phyloP scores from a whole-genome alignment of 306 rosid genomes.

The Clitoria ternatea region DNA sequence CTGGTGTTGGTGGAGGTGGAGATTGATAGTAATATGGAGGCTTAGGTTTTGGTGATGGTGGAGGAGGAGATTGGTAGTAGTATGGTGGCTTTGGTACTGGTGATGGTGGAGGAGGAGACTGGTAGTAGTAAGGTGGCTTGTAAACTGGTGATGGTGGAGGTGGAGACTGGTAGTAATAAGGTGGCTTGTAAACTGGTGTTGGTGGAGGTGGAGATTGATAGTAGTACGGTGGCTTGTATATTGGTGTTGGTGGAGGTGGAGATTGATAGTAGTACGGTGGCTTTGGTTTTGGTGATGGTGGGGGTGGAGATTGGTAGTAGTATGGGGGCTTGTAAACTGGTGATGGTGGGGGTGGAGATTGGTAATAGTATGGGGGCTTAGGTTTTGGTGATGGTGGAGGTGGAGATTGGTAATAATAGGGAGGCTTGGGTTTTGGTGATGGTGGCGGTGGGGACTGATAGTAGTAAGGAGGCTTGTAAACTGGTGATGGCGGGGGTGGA shows the following conservation, averaged over 20 bases:
- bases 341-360: slow-evolving; percentile 40
- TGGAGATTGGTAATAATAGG: slow-evolving; percentile 29
- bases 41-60: neutral
- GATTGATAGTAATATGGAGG: slow-evolving; percentile 15
- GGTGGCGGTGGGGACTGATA: slow-evolving; percentile 50
- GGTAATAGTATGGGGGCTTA: slow-evolving; percentile 28
- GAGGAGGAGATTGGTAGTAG: neutral
- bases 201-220: slow-evolving; percentile 39
- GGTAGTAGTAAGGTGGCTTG: neutral
- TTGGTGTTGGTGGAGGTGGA: slow-evolving; percentile 14
- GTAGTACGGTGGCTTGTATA: slow-evolving; percentile 35
- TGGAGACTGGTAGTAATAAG: slow-evolving; percentile 32
- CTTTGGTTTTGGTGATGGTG: neutral
- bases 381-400: slow-evolving; percentile 29
- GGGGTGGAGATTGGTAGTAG: slow-evolving; percentile 25
- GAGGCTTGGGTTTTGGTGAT: neutral
- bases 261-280: neutral
- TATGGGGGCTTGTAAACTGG: slow-evolving; percentile 3
- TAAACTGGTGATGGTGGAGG: slow-evolving; percentile 34
- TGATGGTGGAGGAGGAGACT: slow-evolving; percentile 39
- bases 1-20: slow-evolving; percentile 28
- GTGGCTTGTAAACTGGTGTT: neutral
- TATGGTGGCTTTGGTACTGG: neutral
- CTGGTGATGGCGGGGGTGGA: slow-evolving; percentile 36
- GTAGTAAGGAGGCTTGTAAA: slow-evolving; percentile 10